These are phyloP conservation scores for Rhynchosporium graminicola DNA, from an alignment of 2,329 filamentous ascomycete species.

Conservation along the genomic window DNA sequence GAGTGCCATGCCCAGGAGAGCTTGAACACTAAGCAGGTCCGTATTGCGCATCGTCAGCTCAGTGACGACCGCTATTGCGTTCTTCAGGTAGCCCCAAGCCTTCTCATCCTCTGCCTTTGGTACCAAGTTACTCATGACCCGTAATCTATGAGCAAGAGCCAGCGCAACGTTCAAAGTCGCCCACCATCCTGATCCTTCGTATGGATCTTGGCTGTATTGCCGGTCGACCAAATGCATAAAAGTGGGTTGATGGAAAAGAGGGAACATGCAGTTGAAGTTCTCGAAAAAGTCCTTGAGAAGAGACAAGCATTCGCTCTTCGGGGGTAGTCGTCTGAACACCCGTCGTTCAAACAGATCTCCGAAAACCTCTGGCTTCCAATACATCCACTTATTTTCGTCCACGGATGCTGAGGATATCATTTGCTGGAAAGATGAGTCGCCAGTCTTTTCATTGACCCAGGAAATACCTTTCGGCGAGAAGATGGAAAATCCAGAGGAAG, in stretches of 20 bases:
- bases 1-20: slow-evolving; percentile 86
- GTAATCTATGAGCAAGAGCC: slow-evolving; percentile 88
- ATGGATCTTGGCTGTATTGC: slow-evolving; percentile 90
- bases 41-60: slow-evolving; percentile 96
- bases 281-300: slow-evolving; percentile 93
- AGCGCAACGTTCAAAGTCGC: slow-evolving; percentile 91
- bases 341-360: slow-evolving; percentile 85
- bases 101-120: slow-evolving; percentile 90
- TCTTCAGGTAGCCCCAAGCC: slow-evolving; percentile 95
- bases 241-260: slow-evolving; percentile 93
- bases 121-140: slow-evolving; percentile 93
- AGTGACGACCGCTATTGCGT: slow-evolving; percentile 88
- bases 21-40: slow-evolving; percentile 92
- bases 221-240: slow-evolving; percentile 97
- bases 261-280: slow-evolving; percentile 99
- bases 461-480: slow-evolving; percentile 98
- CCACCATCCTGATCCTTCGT: slow-evolving; percentile 97
- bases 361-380: slow-evolving; percentile 98
- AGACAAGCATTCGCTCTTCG: slow-evolving; percentile 84
- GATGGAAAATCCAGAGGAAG: slow-evolving; percentile 96
- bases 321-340: slow-evolving; percentile 79
- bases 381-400: slow-evolving; percentile 92
- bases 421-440: slow-evolving; percentile 89
- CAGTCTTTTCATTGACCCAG: slow-evolving; percentile 97
- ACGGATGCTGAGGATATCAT: slow-evolving; percentile 93